Base-by-base conservation (phyloP, 179 eudicot species). In the Pouteria campechiana region DNA sequence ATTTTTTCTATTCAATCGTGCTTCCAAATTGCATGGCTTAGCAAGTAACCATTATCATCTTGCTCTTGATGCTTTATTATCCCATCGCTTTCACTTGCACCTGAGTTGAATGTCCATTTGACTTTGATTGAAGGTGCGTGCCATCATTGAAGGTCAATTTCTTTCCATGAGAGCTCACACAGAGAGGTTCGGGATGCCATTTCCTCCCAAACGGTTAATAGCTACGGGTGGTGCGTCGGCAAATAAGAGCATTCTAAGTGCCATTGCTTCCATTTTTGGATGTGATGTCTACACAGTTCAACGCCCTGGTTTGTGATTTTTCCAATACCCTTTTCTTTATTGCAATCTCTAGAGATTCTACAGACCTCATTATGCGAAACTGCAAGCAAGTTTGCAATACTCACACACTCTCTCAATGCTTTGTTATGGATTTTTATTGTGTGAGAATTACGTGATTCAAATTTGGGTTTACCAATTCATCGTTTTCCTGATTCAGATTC, bases 171-270 rank as follows among this genome's bases (percentile, higher is more conserved):
- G 95, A 67, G 95, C 79, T 48, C 97, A 85, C 43, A 72, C 83
- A 31, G 89, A 81, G 50, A 71, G 89, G 55, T 78, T 74, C 15
- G 97, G 97, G 23, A 81, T 89, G 95, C 95, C 95, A 40, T 81
- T 79, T 43, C 95, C 97, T 38, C 95, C 95, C 0, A 85, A 67
- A 37, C 74, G 95, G 38, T 74, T 85, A 44, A 89, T 89, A 50
- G 97, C 95, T 17, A 89, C 97, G 14, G 93, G 97, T 29, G 97
- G 97, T 41, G 97, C 97, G 40, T 89, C 95, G 11, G 75, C 87
- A 43, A 85, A 85, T 56, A 61, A 61, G 39, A 55, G 60, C 61
- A 81, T 90, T 68, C 74, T 90, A 27, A 69, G 47, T 32, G 31
- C 56, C 9, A 25, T 86, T 33, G 94, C 95, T 44, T 69, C 94